Percentiles rank a stretch among this genome's conserved stretches.
phyloP scores from a whole-genome alignment of 192 early-diverging fungal genomes.

The Coemansia sp. region DNA sequence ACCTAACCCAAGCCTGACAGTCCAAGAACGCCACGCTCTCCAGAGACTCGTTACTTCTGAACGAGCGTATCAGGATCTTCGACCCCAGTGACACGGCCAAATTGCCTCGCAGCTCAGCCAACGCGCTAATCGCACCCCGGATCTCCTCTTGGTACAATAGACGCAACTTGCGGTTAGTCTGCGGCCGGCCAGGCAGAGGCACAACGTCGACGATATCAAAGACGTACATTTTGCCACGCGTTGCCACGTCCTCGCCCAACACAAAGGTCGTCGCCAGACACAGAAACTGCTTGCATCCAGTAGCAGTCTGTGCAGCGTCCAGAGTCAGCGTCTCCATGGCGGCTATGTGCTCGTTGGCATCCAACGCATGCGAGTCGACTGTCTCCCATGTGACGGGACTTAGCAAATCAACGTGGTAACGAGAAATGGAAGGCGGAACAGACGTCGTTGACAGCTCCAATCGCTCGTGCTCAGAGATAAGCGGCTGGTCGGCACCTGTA shows the following conservation, averaged over 20 bases:
- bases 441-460: constrained; percentile 43
- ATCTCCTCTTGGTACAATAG: constrained; percentile 78
- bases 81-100: constrained; percentile 84
- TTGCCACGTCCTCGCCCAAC: constrained; percentile 87
- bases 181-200: constrained; percentile 89
- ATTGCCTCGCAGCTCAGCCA: constrained; percentile 84
- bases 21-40: constrained; percentile 94
- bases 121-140: constrained; percentile 80
- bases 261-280: constrained; percentile 85
- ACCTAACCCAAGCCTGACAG: constrained; percentile 86
- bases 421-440: constrained; percentile 62
- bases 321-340: constrained; percentile 76
- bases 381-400: constrained; percentile 96
- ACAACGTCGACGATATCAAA: constrained; percentile 97
- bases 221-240: constrained; percentile 85
- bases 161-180: constrained; percentile 92
- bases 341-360: constrained; percentile 81
- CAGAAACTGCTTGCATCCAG: constrained; percentile 83
- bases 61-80: constrained; percentile 83
- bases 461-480: constrained; percentile 43
- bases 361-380: constrained; percentile 74
- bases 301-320: constrained; percentile 79
- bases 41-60: constrained; percentile 78
- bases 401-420: constrained; percentile 79
- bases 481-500: constrained; percentile 10